A percentile compares a stretch with the other conserved stretches of the same genome.
phyloP scores from a whole-genome alignment of 306 rosid species.

The Citrullus mucosospermus region DNA sequence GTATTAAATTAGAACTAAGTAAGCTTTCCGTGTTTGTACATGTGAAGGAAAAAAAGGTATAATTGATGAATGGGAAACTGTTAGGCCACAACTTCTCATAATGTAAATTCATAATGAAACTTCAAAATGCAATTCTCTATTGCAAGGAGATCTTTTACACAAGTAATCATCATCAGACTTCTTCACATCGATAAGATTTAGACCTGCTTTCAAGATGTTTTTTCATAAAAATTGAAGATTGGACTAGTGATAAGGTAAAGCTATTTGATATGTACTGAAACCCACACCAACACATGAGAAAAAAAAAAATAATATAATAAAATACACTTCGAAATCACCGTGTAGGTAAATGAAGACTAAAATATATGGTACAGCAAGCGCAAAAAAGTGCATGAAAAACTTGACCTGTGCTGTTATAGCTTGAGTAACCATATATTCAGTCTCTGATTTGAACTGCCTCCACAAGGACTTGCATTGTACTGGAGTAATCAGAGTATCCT shows the following conservation, averaged over 20 bases:
- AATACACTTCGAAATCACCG: neutral
- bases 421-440: slow-evolving; percentile 64
- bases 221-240: neutral
- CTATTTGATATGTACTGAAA: neutral
- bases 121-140: neutral
- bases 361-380: neutral
- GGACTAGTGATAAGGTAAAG: neutral
- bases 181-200: neutral
- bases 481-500: slow-evolving; percentile 55
- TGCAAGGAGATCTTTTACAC: neutral
- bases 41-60: neutral
- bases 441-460: slow-evolving; percentile 79
- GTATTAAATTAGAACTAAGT: neutral
- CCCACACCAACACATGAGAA: neutral
- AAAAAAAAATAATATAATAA: neutral
- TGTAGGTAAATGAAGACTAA: neutral
- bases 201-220: neutral
- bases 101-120: neutral
- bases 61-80: neutral
- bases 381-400: neutral
- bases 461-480: slow-evolving; percentile 83
- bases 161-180: neutral
- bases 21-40: neutral
- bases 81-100: neutral
- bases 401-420: slow-evolving; percentile 82